Conservation (phyloP, 345 rosid genomes). For the Orychophragmus violaceus region DNA sequence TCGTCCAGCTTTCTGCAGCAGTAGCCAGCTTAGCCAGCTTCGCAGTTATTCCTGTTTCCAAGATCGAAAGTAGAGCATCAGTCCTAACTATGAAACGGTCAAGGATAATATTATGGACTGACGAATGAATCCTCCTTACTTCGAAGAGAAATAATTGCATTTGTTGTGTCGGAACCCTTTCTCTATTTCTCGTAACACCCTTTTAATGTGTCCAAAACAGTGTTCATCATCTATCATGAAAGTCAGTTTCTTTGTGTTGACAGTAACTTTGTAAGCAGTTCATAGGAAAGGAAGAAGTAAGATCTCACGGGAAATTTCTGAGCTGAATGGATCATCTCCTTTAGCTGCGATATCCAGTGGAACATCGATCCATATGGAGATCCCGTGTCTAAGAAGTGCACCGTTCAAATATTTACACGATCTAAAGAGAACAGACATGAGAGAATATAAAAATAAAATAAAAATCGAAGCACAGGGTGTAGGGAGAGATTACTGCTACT, state of each 20-base stretch:
- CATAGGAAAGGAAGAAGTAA: background rate
- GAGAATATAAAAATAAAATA: background rate
- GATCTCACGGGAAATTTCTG: conserved; percentile 8
- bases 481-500: background rate
- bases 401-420: conserved; percentile 26
- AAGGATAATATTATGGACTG: background rate
- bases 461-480: background rate
- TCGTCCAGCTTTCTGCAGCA: no score
- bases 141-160: no score
- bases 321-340: conserved; percentile 8
- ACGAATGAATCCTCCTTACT: conserved; percentile 34
- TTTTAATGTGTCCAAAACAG: conserved; percentile 40
- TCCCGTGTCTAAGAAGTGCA: conserved; percentile 75
- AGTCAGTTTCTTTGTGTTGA: conserved; percentile 5
- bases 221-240: conserved; percentile 5
- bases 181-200: conserved; percentile 45
- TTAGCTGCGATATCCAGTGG: conserved; percentile 55
- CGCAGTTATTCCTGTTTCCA: conserved; percentile 50
- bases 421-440: conserved; percentile 7
- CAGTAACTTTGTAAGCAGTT: background rate
- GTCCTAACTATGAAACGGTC: background rate
- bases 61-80: conserved; percentile 23
- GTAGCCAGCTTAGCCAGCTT: no score
- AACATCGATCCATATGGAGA: conserved; percentile 79
- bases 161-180: conserved; percentile 62